phyloP scores from a whole-genome alignment of 2,329 filamentous ascomycete genomes.

The Neofusicoccum cordaticola region DNA sequence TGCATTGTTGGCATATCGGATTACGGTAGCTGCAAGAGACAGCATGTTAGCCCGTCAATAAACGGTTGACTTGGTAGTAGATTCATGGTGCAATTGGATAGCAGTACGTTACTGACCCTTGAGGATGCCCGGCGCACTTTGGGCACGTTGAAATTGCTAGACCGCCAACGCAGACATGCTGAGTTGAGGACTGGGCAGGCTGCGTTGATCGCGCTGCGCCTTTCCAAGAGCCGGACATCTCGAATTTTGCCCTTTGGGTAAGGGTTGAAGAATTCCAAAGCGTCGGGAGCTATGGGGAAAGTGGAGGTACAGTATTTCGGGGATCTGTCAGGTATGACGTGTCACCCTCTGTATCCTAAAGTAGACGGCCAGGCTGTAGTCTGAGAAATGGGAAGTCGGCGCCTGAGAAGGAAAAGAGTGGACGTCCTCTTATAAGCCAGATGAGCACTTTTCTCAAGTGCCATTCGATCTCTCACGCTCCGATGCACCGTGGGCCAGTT shows the following conservation, averaged over 20 bases:
- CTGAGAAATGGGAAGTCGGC: neutral
- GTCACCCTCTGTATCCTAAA: neutral
- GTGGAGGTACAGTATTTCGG: neutral
- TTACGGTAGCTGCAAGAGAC: slow-evolving; percentile 5
- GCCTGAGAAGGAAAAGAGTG: neutral
- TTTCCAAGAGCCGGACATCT: slow-evolving; percentile 10
- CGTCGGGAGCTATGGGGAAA: neutral
- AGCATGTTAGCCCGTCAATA: too few relatives aligned
- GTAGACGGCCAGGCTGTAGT: neutral
- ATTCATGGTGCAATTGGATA: too few relatives aligned
- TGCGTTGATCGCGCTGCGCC: neutral
- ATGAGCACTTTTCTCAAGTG: neutral
- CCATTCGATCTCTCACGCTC: neutral
- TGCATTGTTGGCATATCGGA: slow-evolving; percentile 14
- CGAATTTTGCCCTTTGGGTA: neutral
- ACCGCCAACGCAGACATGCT: slow-evolving; percentile 12
- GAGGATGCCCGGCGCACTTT: slow-evolving; percentile 14
- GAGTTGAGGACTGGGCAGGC: neutral
- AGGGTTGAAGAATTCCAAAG: neutral
- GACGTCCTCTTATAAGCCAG: neutral
- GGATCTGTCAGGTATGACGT: neutral
- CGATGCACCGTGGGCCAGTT: neutral
- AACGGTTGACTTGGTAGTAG: neutral
- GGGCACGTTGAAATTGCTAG: slow-evolving; percentile 14
- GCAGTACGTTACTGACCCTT: neutral